phyloP scores from a whole-genome alignment of 202 grass and related monocot species.

The Digitaria exilis region DNA sequence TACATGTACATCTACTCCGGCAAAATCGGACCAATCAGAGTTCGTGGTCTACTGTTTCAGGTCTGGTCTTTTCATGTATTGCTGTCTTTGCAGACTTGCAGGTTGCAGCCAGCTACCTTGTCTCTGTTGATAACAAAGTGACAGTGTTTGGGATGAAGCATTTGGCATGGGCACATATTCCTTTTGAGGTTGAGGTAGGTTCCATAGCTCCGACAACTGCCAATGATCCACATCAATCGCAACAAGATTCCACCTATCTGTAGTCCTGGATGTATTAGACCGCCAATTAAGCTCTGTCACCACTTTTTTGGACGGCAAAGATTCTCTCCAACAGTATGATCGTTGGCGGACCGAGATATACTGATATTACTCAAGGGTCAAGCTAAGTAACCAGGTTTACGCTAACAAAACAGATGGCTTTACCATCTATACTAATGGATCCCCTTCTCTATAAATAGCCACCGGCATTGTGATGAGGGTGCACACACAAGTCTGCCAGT shows the following conservation, averaged over 20 bases:
- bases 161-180: background rate
- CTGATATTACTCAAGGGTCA: background rate
- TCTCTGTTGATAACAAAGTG: background rate
- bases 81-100: background rate
- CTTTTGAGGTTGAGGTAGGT: background rate
- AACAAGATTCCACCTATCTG: slow-evolving; percentile 17
- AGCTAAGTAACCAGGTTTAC: background rate
- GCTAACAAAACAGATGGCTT: background rate
- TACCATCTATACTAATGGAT: background rate
- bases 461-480: background rate
- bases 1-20: background rate
- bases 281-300: background rate
- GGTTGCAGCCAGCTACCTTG: background rate
- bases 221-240: background rate
- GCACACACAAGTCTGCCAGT: background rate
- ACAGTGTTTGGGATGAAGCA: background rate
- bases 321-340: slow-evolving; percentile 18
- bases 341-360: background rate
- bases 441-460: slow-evolving; percentile 11
- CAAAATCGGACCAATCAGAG: background rate
- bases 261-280: background rate
- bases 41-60: background rate
- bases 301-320: slow-evolving; percentile 21
- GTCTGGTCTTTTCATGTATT: background rate
- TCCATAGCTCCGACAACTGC: background rate